Conservation (phyloP, 139 green algal species). For the Tetradesmus obliquus region DNA sequence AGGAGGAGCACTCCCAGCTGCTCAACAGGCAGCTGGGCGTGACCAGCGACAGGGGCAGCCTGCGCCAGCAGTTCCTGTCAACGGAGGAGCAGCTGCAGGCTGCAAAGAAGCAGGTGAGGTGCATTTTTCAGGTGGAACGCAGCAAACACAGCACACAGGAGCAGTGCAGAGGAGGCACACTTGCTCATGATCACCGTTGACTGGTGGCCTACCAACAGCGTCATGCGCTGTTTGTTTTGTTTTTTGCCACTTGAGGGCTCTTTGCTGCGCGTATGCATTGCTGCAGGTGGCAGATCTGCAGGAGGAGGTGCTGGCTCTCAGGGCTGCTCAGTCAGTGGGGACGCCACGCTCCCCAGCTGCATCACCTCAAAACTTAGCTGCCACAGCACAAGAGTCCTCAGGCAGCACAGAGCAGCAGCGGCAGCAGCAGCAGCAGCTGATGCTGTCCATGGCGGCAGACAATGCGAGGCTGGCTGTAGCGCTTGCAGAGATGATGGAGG, state of each 20-base stretch:
- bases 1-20: not conserved
- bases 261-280: not conserved
- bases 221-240: no score
- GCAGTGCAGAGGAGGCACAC: no score
- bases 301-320: not conserved
- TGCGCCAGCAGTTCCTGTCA: not conserved
- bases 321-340: not conserved
- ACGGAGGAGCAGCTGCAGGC: not conserved
- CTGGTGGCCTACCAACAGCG: no score
- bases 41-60: not conserved
- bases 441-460: slow-evolving; percentile 23
- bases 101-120: slow-evolving; percentile 2
- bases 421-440: slow-evolving; percentile 11
- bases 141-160: no score
- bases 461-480: slow-evolving; percentile 15
- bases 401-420: not conserved
- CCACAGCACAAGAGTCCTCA: not conserved
- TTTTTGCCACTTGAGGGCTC: no score
- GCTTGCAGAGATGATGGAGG: slow-evolving; percentile 7
- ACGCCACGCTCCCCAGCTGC: not conserved
- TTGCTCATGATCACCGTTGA: no score
- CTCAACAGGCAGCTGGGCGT: not conserved
- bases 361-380: not conserved
- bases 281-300: not conserved
- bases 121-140: no score